Evolutionary conservation across 805 yeast genomes (phyloP), one percentile per base, ranked within the genome.

Genomic region (Torulaspora indica): DNA sequence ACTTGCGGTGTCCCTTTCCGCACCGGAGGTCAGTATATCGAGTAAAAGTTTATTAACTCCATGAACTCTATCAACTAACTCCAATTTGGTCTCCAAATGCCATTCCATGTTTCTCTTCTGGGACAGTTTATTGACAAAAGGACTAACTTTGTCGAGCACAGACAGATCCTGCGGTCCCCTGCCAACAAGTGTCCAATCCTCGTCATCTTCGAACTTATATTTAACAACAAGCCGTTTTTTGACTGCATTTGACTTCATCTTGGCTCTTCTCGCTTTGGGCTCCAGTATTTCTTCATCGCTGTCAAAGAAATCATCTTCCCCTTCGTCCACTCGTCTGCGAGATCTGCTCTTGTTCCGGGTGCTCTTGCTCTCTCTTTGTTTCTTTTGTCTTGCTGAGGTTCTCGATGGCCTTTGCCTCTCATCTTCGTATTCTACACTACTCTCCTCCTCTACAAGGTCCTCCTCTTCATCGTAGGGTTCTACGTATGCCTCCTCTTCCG

Each of bases 161-260:
- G 56, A 45, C 12, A 50, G 32, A 46, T 63, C 63, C 45, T 63
- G 68, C 7, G 65, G 63, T 4, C 68, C 68, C 46, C 59, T 37
- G 3, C 68, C 68, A 2, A 62, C 61, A 7, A 57, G 39, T 13
- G 52, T 41, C 66, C 66, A 61, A 50, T 62, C 60, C 34, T 52
- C 65, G 43, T 63, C 68, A 44, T 60, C 63, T 9, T 61, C 64
- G 38, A 57, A 63, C 33, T 53, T 46, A 42, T 58, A 63, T 38
- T 45, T 49, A 9, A 46, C 35, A 17, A 47, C 37, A 1, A 46
- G 47, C n/a, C 42, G 25, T 40, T 40, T 46, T 29, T 43, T 37
- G 36, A 38, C 38, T 15, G 27, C 36, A 23, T 17, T 40, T 46
- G 57, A 38, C 44, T 53, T 49, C 36, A 56, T 30, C 49, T 54